Base-by-base conservation (phyloP, 2,329 filamentous ascomycete species). In the Beauveria asiatica region DNA sequence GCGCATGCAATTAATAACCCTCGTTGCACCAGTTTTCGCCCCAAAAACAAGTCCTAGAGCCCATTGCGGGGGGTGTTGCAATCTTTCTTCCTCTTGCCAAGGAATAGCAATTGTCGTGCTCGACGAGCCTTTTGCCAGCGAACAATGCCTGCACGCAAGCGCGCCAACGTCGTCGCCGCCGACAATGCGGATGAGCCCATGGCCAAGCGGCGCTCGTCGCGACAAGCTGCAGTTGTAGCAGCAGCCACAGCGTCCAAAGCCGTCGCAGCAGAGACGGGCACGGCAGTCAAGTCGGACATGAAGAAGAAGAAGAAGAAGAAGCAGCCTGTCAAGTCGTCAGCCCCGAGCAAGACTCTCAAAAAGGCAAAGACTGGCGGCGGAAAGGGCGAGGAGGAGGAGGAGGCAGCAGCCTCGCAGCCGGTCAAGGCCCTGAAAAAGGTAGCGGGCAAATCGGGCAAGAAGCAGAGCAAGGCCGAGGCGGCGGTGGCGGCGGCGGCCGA, bases 161-260 rank as follows among this genome's bases (percentile, higher is more conserved):
- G 66, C 21, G 41, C 57, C 3, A 57, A 49, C 30, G 49, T 61
- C 3, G 64, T 62, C 8, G 56, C 49, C 39, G 62, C 49, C 39
- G 62, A 62, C 5, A 60, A 59, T 4, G 51, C 55, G 5, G 33
- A 37, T n/a, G 65, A 69, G 56, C 63, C 68, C 7, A 17, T 62
- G 3, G 60, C 66, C 56, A 69, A 70, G 64, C 64, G 69, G 53
- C 65, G 68, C 8, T 71, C 68, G 16, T 62, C 65, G 46, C 69
- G 69, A n/a, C 65, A 68, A 49, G 65, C 66, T 0, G 62, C 59
- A 1, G 49, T 60, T 2, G 59, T 57, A 19, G 49, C 61, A 5
- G 49, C 61, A 5, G 59, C 59, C 16, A 50, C 63, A n/a, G 53
- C 61, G 19, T 44, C 54, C 51, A 49, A 44, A 11, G 19, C 27